Evolutionary conservation across 495 filamentous ascomycete genomes (phyloP).

Genomic region (Hypoxylon trugodes): DNA sequence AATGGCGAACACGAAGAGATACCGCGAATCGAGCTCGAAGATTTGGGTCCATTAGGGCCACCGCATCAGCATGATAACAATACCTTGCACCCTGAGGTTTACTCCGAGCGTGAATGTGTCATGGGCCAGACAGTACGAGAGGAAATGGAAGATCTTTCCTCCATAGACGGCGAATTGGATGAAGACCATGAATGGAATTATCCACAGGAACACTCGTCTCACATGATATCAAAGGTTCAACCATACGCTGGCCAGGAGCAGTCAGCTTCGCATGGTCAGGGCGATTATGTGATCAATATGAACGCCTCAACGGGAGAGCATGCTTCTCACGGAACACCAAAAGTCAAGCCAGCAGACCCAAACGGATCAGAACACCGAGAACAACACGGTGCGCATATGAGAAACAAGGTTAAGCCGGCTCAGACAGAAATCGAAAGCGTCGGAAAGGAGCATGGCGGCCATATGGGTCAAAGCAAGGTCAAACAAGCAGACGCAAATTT

Average conservation of each 20-base stretch:
- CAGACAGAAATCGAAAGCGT: neutral
- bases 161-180: conserved; percentile 13
- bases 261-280: conserved; percentile 3
- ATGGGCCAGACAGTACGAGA: conserved; percentile 47
- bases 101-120: conserved; percentile 41
- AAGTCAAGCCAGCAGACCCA: conserved; percentile 15
- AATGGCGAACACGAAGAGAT: conserved; percentile 32
- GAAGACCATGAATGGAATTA: conserved; percentile 26
- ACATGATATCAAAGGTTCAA: conserved; percentile 36
- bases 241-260: conserved; percentile 14
- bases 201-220: conserved; percentile 30
- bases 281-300: conserved; percentile 36
- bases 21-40: conserved; percentile 22
- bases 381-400: conserved; percentile 25
- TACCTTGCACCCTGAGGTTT: conserved; percentile 30
- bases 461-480: conserved; percentile 22
- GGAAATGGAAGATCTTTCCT: conserved; percentile 30
- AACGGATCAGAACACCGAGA: conserved; percentile 7
- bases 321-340: conserved; percentile 12
- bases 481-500: conserved; percentile 21
- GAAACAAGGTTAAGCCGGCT: conserved; percentile 17
- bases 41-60: conserved; percentile 36
- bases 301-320: conserved; percentile 14
- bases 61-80: conserved; percentile 30
- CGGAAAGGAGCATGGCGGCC: conserved; percentile 14